phyloP scores from a whole-genome alignment of 169 alveolate species.

The Cardiosporidium cionae region DNA sequence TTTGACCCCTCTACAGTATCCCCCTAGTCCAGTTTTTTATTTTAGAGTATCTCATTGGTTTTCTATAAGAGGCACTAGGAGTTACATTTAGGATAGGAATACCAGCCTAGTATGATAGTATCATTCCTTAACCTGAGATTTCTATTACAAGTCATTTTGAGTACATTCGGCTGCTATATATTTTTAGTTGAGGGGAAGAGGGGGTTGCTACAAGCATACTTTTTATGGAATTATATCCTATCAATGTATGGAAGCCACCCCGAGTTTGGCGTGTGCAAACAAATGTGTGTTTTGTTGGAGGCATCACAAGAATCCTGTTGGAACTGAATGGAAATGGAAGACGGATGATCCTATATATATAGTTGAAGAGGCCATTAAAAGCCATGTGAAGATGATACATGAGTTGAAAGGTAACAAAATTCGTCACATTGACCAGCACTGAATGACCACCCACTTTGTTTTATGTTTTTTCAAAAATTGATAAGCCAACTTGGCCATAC shows the following conservation, averaged over 20 bases:
- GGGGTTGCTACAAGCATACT: conserved; percentile 83
- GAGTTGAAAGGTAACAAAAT: conserved; percentile 10
- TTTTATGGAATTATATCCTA: conserved; percentile 77
- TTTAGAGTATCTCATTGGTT: no score
- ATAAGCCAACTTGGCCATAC: no score
- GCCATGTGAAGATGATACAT: conserved; percentile 12
- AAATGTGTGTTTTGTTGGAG: conserved; percentile 85
- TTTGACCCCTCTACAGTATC: no score
- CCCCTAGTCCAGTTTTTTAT: no score
- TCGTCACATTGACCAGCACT: neutral
- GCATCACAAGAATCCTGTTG: conserved; percentile 80
- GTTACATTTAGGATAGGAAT: conserved; percentile 33
- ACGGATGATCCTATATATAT: conserved; percentile 60
- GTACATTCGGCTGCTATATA: conserved; percentile 1
- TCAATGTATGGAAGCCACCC: conserved; percentile 82
- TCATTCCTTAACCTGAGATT: conserved; percentile 69
- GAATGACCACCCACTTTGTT: no score
- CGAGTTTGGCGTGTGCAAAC: conserved; percentile 83
- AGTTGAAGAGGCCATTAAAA: conserved; percentile 21
- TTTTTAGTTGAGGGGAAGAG: conserved; percentile 69
- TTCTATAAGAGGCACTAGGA: no score
- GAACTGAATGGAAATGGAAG: conserved; percentile 71
- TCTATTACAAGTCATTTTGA: conserved; percentile 49
- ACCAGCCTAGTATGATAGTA: conserved; percentile 62
- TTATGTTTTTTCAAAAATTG: no score